These are phyloP conservation scores for Papiliotrema fonsecae DNA, from an alignment of 1,284 basidiomycete genomes.

Conservation along the genomic window DNA sequence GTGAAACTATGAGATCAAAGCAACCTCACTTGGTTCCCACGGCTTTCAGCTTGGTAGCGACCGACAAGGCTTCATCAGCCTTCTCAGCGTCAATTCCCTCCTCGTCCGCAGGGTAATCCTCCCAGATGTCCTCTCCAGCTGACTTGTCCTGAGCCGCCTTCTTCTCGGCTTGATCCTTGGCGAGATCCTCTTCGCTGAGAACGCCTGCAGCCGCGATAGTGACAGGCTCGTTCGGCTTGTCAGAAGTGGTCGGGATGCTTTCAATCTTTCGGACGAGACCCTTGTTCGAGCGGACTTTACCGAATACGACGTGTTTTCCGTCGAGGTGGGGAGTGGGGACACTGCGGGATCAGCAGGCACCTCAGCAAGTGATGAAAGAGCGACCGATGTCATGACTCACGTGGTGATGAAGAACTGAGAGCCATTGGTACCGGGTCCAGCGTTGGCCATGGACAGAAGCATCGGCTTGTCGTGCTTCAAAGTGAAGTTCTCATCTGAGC, in stretches of 20 bases:
- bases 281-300: slow-evolving; percentile 60
- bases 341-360: slow-evolving; percentile 12
- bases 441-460: slow-evolving; percentile 83
- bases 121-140: slow-evolving; percentile 42
- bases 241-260: slow-evolving; percentile 52
- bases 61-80: slow-evolving; percentile 47
- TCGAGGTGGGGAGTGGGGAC: slow-evolving; percentile 50
- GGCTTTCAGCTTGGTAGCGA: slow-evolving; percentile 51
- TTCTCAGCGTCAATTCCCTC: slow-evolving; percentile 45
- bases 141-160: slow-evolving; percentile 25
- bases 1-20: not conserved
- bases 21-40: slow-evolving; percentile 47
- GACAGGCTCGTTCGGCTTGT: slow-evolving; percentile 52
- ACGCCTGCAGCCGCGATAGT: slow-evolving; percentile 56
- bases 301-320: slow-evolving; percentile 83
- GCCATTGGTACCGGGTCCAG: slow-evolving; percentile 64
- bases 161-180: slow-evolving; percentile 29
- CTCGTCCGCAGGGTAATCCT: slow-evolving; percentile 49
- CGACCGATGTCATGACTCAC: too few species aligned
- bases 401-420: slow-evolving; percentile 55
- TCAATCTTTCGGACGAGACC: slow-evolving; percentile 68
- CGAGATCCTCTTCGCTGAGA: slow-evolving; percentile 36
- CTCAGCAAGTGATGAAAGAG: slow-evolving; percentile 4
- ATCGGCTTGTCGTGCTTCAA: slow-evolving; percentile 77
- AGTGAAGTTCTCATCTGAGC: slow-evolving; percentile 75